Evolutionary conservation across 306 rosid genomes (phyloP).

Genomic region (Acacia melanoxylon): DNA sequence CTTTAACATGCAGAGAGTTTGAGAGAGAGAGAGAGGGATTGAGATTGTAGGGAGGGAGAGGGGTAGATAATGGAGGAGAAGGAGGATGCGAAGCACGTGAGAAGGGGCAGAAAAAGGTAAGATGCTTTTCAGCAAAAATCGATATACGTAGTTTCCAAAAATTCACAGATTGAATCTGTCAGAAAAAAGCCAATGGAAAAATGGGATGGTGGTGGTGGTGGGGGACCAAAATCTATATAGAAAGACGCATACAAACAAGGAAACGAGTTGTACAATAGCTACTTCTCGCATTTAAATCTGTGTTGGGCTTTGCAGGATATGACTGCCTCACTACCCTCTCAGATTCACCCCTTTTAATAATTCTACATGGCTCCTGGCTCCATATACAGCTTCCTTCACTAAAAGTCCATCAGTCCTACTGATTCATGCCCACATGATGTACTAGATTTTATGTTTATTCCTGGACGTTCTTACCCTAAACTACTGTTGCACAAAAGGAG

Average conservation of each 20-base stretch:
- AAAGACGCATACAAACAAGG: conserved; percentile 74
- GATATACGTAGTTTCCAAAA: conserved; percentile 47
- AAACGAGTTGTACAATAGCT: conserved; percentile 69
- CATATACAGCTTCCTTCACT: too few relatives aligned
- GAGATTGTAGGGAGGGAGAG: not conserved
- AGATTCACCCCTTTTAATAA: conserved; percentile 54
- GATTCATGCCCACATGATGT: too few relatives aligned
- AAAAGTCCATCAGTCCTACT: too few relatives aligned
- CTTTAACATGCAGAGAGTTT: conserved; percentile 1
- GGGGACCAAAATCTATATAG: conserved; percentile 81
- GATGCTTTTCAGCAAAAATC: conserved; percentile 53
- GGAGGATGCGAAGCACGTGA: conserved; percentile 64
- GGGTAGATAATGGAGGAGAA: conserved; percentile 22
- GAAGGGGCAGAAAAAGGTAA: conserved; percentile 55
- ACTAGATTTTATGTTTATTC: too few relatives aligned
- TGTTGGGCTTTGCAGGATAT: conserved; percentile 61
- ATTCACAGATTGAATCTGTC: conserved; percentile 46
- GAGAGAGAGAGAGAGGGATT: conserved; percentile 6
- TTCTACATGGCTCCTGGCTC: too few relatives aligned
- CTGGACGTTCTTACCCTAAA: too few relatives aligned
- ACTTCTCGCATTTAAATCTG: conserved; percentile 82
- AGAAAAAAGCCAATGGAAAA: conserved; percentile 3
- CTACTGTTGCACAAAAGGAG: too few relatives aligned
- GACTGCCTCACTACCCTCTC: conserved; percentile 56
- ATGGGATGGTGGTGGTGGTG: conserved; percentile 52